A percentile compares a stretch with the other conserved stretches of the same genome.
These are phyloP conservation scores for Colletotrichum karsti DNA, from an alignment of 2,329 filamentous ascomycete genomes.

Conservation along the genomic window DNA sequence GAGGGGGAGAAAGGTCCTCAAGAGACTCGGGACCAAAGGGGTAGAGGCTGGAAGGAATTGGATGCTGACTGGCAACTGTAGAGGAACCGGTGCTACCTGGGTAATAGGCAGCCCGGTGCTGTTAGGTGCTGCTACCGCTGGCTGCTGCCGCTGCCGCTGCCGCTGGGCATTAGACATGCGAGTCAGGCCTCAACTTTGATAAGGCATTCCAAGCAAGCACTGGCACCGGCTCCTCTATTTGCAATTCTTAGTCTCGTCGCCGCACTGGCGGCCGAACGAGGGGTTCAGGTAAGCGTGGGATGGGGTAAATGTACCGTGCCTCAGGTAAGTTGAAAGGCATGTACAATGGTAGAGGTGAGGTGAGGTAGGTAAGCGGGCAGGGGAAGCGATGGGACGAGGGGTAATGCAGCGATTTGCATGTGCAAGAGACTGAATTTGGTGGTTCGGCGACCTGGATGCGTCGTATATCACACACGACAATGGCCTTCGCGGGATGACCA, in stretches of 20 bases:
- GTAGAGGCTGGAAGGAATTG: neutral
- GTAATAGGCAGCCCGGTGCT: too few relatives aligned
- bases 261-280: conserved; percentile 20
- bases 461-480: conserved; percentile 12
- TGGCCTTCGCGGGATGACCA: neutral
- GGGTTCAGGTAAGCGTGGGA: conserved; percentile 8
- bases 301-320: neutral
- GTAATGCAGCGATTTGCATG: conserved; percentile 22
- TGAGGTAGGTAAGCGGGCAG: neutral
- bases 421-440: conserved; percentile 19
- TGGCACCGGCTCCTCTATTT: conserved; percentile 16
- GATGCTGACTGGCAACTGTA: neutral
- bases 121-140: neutral
- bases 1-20: neutral
- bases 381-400: conserved; percentile 19
- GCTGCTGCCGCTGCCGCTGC: neutral
- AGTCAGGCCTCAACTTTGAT: conserved; percentile 30
- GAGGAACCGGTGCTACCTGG: neutral
- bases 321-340: neutral
- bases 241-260: conserved; percentile 1
- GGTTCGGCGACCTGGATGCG: conserved; percentile 3
- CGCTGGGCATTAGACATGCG: conserved; percentile 20
- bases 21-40: neutral
- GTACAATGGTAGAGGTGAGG: conserved; percentile 4
- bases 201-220: conserved; percentile 15